phyloP scores from a whole-genome alignment of 1,284 basidiomycete genomes.

The Leucoagaricus sp. region DNA sequence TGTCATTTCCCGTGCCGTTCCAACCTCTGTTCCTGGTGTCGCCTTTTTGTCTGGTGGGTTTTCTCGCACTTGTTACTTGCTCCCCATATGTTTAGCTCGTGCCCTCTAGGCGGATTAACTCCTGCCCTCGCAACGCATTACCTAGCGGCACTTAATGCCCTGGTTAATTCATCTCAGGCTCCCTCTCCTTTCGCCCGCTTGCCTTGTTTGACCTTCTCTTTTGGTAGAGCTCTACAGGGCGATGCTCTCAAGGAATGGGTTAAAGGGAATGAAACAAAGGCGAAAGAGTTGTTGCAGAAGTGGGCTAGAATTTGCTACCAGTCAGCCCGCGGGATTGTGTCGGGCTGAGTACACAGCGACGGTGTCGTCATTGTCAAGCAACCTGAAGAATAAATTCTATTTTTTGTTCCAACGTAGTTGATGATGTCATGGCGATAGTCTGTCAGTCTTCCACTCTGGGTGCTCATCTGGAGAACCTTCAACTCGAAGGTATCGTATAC shows the following conservation, averaged over 20 bases:
- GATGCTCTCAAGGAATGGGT: slow-evolving; percentile 49
- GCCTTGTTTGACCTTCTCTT: slow-evolving; percentile 49
- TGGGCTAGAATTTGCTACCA: slow-evolving; percentile 44
- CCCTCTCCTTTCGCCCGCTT: slow-evolving; percentile 37
- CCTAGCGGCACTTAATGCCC: slow-evolving; percentile 38
- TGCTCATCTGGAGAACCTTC: slow-evolving; percentile 49
- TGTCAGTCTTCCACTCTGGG: slow-evolving; percentile 70
- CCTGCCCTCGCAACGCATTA: slow-evolving; percentile 38
- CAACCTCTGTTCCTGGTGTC: slow-evolving; percentile 47
- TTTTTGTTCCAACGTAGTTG: neutral
- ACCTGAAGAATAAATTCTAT: neutral
- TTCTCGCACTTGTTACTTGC: neutral
- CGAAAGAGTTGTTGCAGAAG: slow-evolving; percentile 40
- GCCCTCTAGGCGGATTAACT: slow-evolving; percentile 39
- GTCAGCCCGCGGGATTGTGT: slow-evolving; percentile 35
- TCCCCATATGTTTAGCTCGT: slow-evolving; percentile 2
- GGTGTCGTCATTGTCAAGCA: neutral
- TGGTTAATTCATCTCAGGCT: slow-evolving; percentile 33
- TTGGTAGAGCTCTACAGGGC: slow-evolving; percentile 50
- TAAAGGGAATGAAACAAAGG: slow-evolving; percentile 40
- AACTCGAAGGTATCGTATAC: slow-evolving; percentile 77
- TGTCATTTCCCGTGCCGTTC: slow-evolving; percentile 47
- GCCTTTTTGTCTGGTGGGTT: slow-evolving; percentile 50
- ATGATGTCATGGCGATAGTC: slow-evolving; percentile 64
- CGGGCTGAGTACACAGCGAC: slow-evolving; percentile 10